These are phyloP conservation scores for Alternaria tenuissima DNA, from an alignment of 2,329 filamentous ascomycete genomes.

Conservation along the genomic window DNA sequence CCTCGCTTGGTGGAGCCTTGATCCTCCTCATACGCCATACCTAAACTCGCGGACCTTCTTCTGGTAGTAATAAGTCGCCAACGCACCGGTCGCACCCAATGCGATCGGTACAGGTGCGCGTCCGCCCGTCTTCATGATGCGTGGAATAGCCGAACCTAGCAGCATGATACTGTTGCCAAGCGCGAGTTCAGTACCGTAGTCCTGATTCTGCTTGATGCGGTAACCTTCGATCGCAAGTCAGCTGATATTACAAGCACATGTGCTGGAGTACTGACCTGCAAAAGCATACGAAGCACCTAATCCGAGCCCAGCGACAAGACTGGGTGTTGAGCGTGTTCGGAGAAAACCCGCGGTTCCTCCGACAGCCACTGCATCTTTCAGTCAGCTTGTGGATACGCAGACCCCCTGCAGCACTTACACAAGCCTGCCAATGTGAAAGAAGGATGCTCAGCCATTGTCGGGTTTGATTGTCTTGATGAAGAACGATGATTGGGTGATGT, in stretches of 20 bases:
- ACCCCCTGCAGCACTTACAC: conserved; percentile 19
- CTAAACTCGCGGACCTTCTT: conserved; percentile 43
- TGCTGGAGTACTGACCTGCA: conserved; percentile 23
- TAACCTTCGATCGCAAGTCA: conserved; percentile 23
- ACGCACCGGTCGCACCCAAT: conserved; percentile 32
- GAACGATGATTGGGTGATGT: background rate
- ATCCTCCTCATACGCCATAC: conserved; percentile 32
- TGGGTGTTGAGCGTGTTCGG: conserved; percentile 39
- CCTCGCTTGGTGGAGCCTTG: background rate
- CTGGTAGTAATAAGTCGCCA: conserved; percentile 41
- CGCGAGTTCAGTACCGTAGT: conserved; percentile 41
- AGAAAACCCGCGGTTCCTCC: conserved; percentile 41
- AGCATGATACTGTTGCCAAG: conserved; percentile 37
- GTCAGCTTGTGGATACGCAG: conserved; percentile 4
- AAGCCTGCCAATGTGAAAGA: conserved; percentile 42
- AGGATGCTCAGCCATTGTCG: conserved; percentile 38
- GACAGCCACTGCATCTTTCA: conserved; percentile 27
- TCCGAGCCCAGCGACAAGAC: conserved; percentile 37
- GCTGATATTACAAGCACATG: background rate
- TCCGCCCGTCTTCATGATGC: conserved; percentile 39
- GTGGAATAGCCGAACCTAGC: conserved; percentile 34
- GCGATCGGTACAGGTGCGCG: conserved; percentile 39
- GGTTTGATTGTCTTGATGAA: background rate
- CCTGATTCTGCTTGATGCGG: conserved; percentile 39
- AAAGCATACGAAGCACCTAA: conserved; percentile 38